Base-by-base conservation (phyloP, 495 filamentous ascomycete genomes). In the Podospora appendiculata region DNA sequence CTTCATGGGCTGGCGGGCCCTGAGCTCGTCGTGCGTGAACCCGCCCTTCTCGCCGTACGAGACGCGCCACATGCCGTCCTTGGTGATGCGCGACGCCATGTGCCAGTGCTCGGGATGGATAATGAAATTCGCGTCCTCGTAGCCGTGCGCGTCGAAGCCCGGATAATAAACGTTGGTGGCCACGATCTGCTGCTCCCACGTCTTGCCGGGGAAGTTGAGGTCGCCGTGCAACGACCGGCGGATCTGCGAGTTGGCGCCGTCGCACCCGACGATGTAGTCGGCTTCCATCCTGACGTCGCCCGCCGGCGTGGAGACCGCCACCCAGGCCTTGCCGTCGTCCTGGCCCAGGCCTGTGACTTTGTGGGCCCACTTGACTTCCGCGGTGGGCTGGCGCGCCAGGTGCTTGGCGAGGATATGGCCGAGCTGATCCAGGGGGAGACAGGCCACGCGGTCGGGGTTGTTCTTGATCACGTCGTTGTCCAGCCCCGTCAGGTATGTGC, bases 171-270 rank as follows among this genome's bases (percentile, higher is more conserved):
- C 51, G 65, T 85, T 85, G 32, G 80, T 81, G 35, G 80, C 80
- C 34, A 85, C 70, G 41, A 85, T 77, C 53, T 81, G 79, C 42
- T 66, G 67, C 38, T 80, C 68, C 67, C 76, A 72, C 8, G 80
- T 85, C 50, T 78, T 71, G 0, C 80, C 80, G 0, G 78, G 77
- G 56, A 76, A 84, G 32, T 75, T 65, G 7, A 48, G 6, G 12
- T 78, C 71, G 6, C 81, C 80, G 59, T 82, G 83, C 13, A 85
- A 53, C 1, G 71, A 69, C 51, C 69, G 71, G 25, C 80, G 67
- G 10, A 84, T 72, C 6, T 67, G 67, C 52, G 79, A 83, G 43
- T 70, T 77, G 1, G 79, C 82, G 11, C 81, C 81, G 61, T 85
- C 81, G 55, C 79, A 82, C 0, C 57, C 57, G 0, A 81, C 80